Evolutionary conservation across 1,284 basidiomycete genomes (phyloP).

Genomic region (Cutaneotrichosporon sp.): DNA sequence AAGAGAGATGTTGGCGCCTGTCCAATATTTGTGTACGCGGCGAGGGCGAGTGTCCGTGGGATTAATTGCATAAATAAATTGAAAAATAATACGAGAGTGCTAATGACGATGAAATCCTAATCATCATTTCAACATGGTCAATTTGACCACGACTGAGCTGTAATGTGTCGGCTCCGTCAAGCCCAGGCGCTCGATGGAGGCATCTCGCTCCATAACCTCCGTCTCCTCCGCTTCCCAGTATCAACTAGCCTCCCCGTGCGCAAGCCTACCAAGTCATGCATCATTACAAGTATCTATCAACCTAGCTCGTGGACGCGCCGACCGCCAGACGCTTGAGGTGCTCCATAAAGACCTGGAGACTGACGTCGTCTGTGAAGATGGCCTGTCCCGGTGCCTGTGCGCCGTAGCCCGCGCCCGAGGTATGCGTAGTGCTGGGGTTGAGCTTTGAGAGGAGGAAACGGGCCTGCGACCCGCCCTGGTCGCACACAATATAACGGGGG

Average conservation of each 20-base stretch:
- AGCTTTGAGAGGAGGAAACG: slow-evolving; percentile 94
- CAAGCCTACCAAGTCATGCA: neutral
- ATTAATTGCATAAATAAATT: too few species aligned
- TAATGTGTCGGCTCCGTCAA: too few species aligned
- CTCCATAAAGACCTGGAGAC: slow-evolving; percentile 94
- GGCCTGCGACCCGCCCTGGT: slow-evolving; percentile 95
- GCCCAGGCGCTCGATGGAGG: too few species aligned
- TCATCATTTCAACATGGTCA: too few species aligned
- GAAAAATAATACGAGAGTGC: too few species aligned
- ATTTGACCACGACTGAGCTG: too few species aligned
- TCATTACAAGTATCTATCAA: slow-evolving; percentile 5
- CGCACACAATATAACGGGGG: slow-evolving; percentile 95
- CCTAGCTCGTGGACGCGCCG: slow-evolving; percentile 45
- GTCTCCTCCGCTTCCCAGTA: too few species aligned
- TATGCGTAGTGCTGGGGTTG: slow-evolving; percentile 97
- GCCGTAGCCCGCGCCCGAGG: slow-evolving; percentile 75
- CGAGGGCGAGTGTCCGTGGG: too few species aligned
- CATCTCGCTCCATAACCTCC: too few species aligned
- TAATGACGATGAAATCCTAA: too few species aligned
- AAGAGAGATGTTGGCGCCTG: neutral
- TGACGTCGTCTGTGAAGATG: slow-evolving; percentile 99
- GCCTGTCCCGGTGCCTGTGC: slow-evolving; percentile 69
- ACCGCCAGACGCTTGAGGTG: slow-evolving; percentile 72
- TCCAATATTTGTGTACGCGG: slow-evolving; percentile 9
- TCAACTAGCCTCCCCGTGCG: too few species aligned